Evolutionary conservation across 768 basidiomycete genomes (phyloP).

Genomic region (Rhodotorula babjevae): DNA sequence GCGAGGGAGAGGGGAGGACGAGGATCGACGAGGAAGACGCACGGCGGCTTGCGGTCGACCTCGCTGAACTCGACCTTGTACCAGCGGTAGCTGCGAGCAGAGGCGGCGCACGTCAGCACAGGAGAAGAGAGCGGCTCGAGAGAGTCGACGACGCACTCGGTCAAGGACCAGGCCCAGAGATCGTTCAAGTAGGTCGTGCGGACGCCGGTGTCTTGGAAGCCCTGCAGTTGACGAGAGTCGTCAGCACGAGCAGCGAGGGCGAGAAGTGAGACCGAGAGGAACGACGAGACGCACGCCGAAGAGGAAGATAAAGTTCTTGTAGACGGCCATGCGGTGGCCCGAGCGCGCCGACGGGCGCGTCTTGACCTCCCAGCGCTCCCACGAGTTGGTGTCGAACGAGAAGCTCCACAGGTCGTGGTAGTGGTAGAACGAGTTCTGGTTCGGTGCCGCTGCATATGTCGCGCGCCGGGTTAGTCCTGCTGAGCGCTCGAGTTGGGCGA

Average conservation of each 20-base stretch:
- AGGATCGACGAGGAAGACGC: constrained; percentile 39
- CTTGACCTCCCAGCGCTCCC: constrained; percentile 87
- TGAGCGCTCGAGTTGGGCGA: too few relatives aligned
- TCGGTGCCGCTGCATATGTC: constrained; percentile 31
- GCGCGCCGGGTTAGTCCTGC: too few relatives aligned
- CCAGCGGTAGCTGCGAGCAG: constrained; percentile 62
- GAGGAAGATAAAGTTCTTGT: constrained; percentile 79
- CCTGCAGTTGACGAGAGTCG: constrained; percentile 42
- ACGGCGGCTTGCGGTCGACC: constrained; percentile 71
- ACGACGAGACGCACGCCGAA: constrained; percentile 55
- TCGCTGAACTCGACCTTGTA: constrained; percentile 67
- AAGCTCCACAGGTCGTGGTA: constrained; percentile 82
- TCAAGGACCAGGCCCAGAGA: constrained; percentile 82
- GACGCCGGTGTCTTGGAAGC: constrained; percentile 81
- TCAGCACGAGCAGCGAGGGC: too few relatives aligned
- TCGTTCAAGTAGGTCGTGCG: constrained; percentile 65
- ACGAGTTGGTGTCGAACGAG: constrained; percentile 68
- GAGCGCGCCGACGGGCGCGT: constrained; percentile 71
- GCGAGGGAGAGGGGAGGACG: constrained; percentile 38
- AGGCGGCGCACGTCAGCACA: not conserved
- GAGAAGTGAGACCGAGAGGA: not conserved
- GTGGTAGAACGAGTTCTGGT: constrained; percentile 58
- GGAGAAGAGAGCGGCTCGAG: not conserved
- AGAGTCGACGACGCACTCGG: constrained; percentile 35
- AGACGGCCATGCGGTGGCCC: constrained; percentile 84